Conservation (phyloP, 2,329 filamentous ascomycete species). For the Fusarium sp. region DNA sequence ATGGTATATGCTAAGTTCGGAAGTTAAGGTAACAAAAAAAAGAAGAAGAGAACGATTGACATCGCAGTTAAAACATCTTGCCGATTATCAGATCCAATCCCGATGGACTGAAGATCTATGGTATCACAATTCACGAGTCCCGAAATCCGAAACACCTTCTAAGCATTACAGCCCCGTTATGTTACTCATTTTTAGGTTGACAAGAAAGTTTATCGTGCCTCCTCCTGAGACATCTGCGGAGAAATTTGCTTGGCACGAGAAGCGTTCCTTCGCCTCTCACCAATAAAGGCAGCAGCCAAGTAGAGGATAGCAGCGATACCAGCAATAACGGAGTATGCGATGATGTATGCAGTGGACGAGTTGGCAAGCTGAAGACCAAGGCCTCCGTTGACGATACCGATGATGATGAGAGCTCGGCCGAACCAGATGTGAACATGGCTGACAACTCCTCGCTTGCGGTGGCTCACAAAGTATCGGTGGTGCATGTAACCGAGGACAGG, state of each 20-base stretch:
- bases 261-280: constrained; percentile 26
- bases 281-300: constrained; percentile 44
- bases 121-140: constrained; percentile 29
- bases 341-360: constrained; percentile 55
- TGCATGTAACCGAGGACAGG: constrained; percentile 69
- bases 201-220: constrained; percentile 14
- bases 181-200: not conserved
- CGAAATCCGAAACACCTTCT: constrained; percentile 18
- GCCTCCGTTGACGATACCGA: constrained; percentile 73
- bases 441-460: constrained; percentile 60
- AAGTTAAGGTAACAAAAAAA: not conserved
- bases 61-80: not conserved
- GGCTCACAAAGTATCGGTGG: constrained; percentile 64
- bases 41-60: not conserved
- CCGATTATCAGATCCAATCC: constrained; percentile 3
- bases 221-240: constrained; percentile 43
- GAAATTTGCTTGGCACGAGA: constrained; percentile 35
- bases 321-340: constrained; percentile 68
- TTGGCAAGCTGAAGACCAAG: constrained; percentile 66
- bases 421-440: constrained; percentile 72
- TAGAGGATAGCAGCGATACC: constrained; percentile 62
- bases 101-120: constrained; percentile 12
- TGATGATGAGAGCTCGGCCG: constrained; percentile 66
- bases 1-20: not conserved
- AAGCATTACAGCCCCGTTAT: constrained; percentile 3